These are phyloP conservation scores for Oryza meridionalis DNA, from an alignment of 176 grass and related monocot species.

Conservation along the genomic window DNA sequence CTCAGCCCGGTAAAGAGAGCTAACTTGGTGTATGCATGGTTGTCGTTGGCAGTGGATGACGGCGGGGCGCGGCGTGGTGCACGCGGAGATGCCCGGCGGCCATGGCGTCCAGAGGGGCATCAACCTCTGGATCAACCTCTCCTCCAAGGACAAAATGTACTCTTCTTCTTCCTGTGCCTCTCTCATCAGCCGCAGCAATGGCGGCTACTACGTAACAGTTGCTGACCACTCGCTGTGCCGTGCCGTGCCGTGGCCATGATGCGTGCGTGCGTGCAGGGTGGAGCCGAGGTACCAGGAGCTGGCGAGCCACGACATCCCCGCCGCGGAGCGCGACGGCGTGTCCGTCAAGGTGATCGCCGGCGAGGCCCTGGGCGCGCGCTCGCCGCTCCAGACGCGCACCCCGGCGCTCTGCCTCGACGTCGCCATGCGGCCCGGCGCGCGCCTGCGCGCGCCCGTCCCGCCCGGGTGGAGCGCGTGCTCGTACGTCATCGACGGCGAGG, in stretches of 20 bases:
- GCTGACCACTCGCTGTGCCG: not conserved
- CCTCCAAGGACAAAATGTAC: conserved; percentile 88
- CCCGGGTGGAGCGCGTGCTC: conserved; percentile 65
- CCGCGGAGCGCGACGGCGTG: conserved; percentile 54
- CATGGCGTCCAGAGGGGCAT: conserved; percentile 67
- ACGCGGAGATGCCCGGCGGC: conserved; percentile 83
- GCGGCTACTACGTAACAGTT: not conserved
- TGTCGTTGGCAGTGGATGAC: conserved; percentile 71
- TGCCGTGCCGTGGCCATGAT: no score
- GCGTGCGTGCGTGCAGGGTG: conserved; percentile 46
- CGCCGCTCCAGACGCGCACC: conserved; percentile 64
- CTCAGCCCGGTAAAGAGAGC: no score
- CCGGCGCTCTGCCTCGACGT: conserved; percentile 81
- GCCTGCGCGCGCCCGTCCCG: conserved; percentile 51
- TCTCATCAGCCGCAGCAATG: not conserved
- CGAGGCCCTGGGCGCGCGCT: conserved; percentile 61
- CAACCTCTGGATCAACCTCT: conserved; percentile 85
- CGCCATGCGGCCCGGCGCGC: conserved; percentile 54
- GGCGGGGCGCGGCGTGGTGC: conserved; percentile 88
- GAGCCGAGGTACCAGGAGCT: conserved; percentile 81
- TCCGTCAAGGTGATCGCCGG: conserved; percentile 84
- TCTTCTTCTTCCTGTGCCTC: not conserved
- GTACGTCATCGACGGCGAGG: conserved; percentile 77
- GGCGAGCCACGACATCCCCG: conserved; percentile 62
- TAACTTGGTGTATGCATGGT: no score